These are phyloP conservation scores for Tetrapisispora pingtungensis DNA, from an alignment of 805 yeast genomes.

Conservation along the genomic window DNA sequence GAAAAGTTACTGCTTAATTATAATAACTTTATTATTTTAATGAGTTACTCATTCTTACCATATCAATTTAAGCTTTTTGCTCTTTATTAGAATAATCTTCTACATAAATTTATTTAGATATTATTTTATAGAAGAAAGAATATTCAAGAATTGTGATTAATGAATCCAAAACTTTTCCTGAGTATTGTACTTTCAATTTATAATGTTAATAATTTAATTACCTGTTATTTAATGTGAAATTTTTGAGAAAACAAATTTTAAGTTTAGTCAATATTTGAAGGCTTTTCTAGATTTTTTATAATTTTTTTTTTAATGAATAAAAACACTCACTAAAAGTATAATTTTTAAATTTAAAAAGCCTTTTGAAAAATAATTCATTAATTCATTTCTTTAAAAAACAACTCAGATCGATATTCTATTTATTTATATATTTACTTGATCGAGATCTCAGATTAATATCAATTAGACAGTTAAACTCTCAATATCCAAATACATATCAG, in stretches of 20 bases:
- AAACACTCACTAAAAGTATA: too few species aligned
- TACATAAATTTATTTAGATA: background rate
- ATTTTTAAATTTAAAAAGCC: too few species aligned
- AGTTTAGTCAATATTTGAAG: too few species aligned
- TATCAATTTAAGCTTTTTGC: background rate
- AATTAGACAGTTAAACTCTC: too few species aligned
- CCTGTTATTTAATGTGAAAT: background rate
- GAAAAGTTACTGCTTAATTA: conserved; percentile 5
- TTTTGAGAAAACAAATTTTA: too few species aligned
- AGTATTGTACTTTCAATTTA: background rate
- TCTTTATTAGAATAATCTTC: background rate
- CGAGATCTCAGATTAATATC: too few species aligned
- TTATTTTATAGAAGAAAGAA: background rate
- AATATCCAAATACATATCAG: too few species aligned
- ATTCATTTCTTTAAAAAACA: background rate
- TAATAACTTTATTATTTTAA: background rate
- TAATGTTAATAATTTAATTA: background rate
- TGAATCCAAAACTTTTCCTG: background rate
- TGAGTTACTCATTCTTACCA: too few species aligned
- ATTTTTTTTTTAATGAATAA: too few species aligned
- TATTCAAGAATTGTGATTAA: background rate
- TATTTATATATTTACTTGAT: too few species aligned
- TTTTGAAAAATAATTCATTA: background rate
- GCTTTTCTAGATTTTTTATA: too few species aligned
- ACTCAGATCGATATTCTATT: too few species aligned